A percentile compares a stretch with the other conserved stretches of the same genome.
phyloP scores from a whole-genome alignment of 2,329 filamentous ascomycete species.

The Arthrobotrys conoides region DNA sequence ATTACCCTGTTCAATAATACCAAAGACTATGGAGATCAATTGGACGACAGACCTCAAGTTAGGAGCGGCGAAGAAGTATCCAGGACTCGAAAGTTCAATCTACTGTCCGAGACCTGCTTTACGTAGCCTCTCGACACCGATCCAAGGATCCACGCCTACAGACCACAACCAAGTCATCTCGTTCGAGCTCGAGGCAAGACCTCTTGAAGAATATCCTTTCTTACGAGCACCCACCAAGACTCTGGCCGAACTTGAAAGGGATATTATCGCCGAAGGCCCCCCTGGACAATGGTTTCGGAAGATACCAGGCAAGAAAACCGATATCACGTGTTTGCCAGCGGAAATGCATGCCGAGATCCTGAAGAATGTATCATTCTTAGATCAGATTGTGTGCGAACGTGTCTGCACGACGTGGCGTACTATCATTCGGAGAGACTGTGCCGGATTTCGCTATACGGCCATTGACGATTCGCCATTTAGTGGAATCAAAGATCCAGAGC shows the following conservation, averaged over 20 bases:
- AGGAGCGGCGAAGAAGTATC: neutral
- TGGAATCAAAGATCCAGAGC: constrained; percentile 21
- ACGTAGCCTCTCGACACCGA: neutral
- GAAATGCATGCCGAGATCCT: constrained; percentile 52
- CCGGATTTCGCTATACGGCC: constrained; percentile 40
- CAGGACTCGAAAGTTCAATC: neutral
- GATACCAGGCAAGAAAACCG: constrained; percentile 15
- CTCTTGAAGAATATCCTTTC: constrained; percentile 26
- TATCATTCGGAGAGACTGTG: constrained; percentile 50
- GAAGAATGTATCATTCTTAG: constrained; percentile 31
- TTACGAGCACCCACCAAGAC: constrained; percentile 7
- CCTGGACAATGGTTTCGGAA: constrained; percentile 55
- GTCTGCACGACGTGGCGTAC: constrained; percentile 55
- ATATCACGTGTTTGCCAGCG: constrained; percentile 49
- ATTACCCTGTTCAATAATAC: neutral
- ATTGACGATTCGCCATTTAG: constrained; percentile 41
- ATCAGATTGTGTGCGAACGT: constrained; percentile 50
- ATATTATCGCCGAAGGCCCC: constrained; percentile 31
- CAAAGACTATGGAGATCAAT: neutral
- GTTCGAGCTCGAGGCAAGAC: constrained; percentile 22
- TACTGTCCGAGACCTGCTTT: neutral
- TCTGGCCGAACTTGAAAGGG: constrained; percentile 27
- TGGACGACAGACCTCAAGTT: too few relatives aligned
- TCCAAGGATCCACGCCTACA: neutral
- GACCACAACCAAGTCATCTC: neutral